Evolutionary conservation across 257 asterid genomes (phyloP), one percentile per base, ranked within the genome.

Genomic region (Fraxinus excelsior): DNA sequence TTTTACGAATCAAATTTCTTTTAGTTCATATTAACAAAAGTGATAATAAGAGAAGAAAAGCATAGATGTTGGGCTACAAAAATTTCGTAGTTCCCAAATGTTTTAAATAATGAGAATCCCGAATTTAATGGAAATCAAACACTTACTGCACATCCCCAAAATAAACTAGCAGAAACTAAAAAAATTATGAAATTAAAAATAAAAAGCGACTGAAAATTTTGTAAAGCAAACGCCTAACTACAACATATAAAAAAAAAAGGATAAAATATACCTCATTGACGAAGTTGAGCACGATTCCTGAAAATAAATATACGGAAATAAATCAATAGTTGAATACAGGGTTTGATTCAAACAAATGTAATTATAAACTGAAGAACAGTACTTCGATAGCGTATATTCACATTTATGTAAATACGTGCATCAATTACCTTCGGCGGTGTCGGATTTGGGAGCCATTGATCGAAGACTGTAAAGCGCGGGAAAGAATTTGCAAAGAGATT

Each of bases 221-320:
- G 44, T 37, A n/a, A 76, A 32, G 53, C 64, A 34, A 42, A 21
- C 40, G 3, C 8, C 18, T 16, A 31, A 65, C 40, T 60, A 66
- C 7, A 32, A 44, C 14, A 35, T n/a, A 16, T n/a, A n/a, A n/a
- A 12, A 0, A 37, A 70, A 18, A 12, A 12, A 37, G 19, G 44
- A 19, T 34, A 68, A 73, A 79, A 34, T 26, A 74, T 85, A 92
- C 98, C 96, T 92, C 97, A 78, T 94, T 90, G 31, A 92, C 96
- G 88, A 86, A 94, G 65, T 92, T 92, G 85, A 92, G 97, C 83
- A 94, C 98, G 86, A 94, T 92, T 78, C 90, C 97, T 92, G 97
- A 64, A 72, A 79, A 69, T 51, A 35, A 74, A 71, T 71, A 25
- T 5, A 35, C 26, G 11, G n/a, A 34, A 37, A 65, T 35, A 68